Conservation (phyloP, 2,329 filamentous ascomycete species). For the Xylaria hypoxylon region DNA sequence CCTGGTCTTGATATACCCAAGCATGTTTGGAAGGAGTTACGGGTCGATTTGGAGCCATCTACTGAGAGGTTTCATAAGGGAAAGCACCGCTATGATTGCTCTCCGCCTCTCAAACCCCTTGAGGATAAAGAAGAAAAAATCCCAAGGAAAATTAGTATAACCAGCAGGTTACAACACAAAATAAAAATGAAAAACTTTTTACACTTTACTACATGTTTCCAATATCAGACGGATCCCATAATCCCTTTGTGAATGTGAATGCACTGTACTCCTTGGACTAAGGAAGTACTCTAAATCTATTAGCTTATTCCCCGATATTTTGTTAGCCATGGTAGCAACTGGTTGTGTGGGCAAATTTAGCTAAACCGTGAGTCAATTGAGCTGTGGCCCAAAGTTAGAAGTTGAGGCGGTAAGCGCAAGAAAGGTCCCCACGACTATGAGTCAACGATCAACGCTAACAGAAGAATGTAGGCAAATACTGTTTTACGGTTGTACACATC, state of each 20-base stretch:
- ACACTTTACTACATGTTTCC: slow-evolving; percentile 10
- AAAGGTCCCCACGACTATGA: not conserved
- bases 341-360: slow-evolving; percentile 16
- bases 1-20: slow-evolving; percentile 49
- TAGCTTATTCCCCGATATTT: not conserved
- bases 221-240: not conserved
- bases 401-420: slow-evolving; percentile 17
- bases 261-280: not conserved
- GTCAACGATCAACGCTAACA: slow-evolving; percentile 10
- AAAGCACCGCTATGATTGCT: slow-evolving; percentile 49
- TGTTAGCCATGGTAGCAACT: not conserved
- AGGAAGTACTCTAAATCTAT: not conserved
- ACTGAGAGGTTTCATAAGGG: slow-evolving; percentile 40
- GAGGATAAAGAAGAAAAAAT: slow-evolving; percentile 39
- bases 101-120: slow-evolving; percentile 44
- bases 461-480: not conserved
- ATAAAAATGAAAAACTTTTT: slow-evolving; percentile 16
- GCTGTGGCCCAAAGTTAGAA: not conserved
- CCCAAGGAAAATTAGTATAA: slow-evolving; percentile 41
- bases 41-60: slow-evolving; percentile 39
- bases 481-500: slow-evolving; percentile 18
- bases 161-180: slow-evolving; percentile 34
- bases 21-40: slow-evolving; percentile 45
- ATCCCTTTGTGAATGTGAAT: not conserved
- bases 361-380: not conserved